Percentiles rank a stretch among this genome's conserved stretches.
Conservation (phyloP, 192 early-diverging fungal genomes). For the Coemansia sp. region DNA sequence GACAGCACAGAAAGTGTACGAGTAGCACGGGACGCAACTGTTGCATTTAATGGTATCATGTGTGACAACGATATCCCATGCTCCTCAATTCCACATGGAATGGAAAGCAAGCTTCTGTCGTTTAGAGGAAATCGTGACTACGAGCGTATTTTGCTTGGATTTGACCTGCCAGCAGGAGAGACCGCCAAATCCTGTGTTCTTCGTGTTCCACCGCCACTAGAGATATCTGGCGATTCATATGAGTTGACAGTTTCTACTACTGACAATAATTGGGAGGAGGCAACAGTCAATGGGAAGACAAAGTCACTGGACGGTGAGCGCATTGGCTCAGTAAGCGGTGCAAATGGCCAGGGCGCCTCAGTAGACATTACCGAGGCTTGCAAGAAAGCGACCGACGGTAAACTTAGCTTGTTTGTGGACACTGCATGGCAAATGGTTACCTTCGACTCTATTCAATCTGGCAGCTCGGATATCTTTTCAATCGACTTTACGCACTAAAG, state of each 20-base stretch:
- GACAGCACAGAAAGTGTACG: conserved; percentile 13
- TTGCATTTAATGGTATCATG: conserved; percentile 37
- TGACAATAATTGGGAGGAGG: conserved; percentile 46
- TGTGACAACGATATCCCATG: conserved; percentile 36
- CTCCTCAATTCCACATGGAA: conserved; percentile 24
- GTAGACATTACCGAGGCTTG: conserved; percentile 41
- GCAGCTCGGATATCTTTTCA: conserved; percentile 29
- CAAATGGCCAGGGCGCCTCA: neutral
- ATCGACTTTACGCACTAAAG: conserved; percentile 13
- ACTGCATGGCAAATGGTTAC: conserved; percentile 19
- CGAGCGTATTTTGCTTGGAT: conserved; percentile 42
- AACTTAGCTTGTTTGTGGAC: conserved; percentile 47
- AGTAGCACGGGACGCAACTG: conserved; percentile 27
- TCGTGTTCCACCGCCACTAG: conserved; percentile 22
- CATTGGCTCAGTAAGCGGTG: conserved; percentile 17
- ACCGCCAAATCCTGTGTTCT: conserved; percentile 25
- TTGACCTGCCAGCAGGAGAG: conserved; percentile 34
- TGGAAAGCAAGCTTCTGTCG: conserved; percentile 19
- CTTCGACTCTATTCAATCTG: conserved; percentile 49
- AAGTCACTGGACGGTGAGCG: conserved; percentile 25
- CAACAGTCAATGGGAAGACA: conserved; percentile 33
- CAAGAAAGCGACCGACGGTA: conserved; percentile 15
- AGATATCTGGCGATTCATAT: conserved; percentile 11
- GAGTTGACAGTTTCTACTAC: conserved; percentile 29
- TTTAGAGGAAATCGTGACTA: conserved; percentile 54